Base-by-base conservation (phyloP, 768 basidiomycete species). In the Termitomyces sp. region DNA sequence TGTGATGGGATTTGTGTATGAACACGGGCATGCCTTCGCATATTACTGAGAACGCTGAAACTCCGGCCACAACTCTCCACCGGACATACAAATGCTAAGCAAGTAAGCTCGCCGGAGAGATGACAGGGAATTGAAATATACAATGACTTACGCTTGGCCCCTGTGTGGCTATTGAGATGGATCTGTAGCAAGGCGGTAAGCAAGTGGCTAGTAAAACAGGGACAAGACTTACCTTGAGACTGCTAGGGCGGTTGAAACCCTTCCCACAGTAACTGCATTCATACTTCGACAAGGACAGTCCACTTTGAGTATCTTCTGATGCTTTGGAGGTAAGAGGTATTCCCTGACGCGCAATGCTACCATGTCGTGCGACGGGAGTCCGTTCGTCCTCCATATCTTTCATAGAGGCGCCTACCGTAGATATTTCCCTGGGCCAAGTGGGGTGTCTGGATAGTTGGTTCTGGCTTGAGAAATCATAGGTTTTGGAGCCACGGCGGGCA, bases 1-100 rank as follows among this genome's bases (percentile, higher is more conserved):
- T 74, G 68, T 36, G 58, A 54, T 53, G 58, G 58, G 39, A 48
- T 64, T 37, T 71, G 68, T 27, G 72, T 75, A 67, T 92, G 90
- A 13, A 88, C 86, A 55, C 90, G 85, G 58, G 89, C 85, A 70
- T 93, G 91, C 57, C 91, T 80, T 61, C 91, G 87, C 91, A 93
- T 93, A 75, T 93, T 93, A 71, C 89, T 91, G 67, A 91, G 83
- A 50, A 92, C 91, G 67, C 89, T 91, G 72, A 93, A 93, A 68
- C 86, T 85, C 44, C 90, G 86, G 7, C 87, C 87, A 72, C 91
- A 93, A 58, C 82, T 82, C 62, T 86, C 82, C 53, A 84, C 81
- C 18, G 90, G 85, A 69, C 91, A 93, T 44, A 80, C 74, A 72
- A 88, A 91, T 9, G 91, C 91, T 92, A 68, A 57, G 60, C 46